Conservation (phyloP, 306 rosid species). For the Arachis stenosperma region DNA sequence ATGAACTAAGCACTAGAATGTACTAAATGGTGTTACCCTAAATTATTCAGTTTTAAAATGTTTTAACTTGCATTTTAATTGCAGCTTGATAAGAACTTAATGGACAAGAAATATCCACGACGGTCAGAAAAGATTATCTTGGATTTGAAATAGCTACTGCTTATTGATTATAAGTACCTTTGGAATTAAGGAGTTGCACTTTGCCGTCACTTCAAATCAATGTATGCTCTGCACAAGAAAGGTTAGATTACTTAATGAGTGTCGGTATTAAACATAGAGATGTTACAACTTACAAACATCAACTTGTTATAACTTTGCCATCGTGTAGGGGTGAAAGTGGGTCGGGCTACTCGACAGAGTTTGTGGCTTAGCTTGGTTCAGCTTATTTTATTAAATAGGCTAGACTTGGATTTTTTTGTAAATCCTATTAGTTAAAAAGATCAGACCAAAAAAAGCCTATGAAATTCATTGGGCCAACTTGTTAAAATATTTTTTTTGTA, state of each 20-base stretch:
- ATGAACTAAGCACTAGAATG: conserved; percentile 42
- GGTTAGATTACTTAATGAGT: conserved; percentile 86
- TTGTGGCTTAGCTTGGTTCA: no score
- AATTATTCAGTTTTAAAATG: conserved; percentile 24
- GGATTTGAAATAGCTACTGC: conserved; percentile 86
- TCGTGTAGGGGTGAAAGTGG: no score
- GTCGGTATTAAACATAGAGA: conserved; percentile 91
- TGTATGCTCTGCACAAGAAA: conserved; percentile 79
- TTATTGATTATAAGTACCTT: conserved; percentile 86
- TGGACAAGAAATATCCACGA: conserved; percentile 65
- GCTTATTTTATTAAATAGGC: no score
- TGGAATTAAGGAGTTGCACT: conserved; percentile 90
- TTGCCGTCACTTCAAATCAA: conserved; percentile 92
- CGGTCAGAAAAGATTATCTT: conserved; percentile 69
- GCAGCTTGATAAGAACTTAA: conserved; percentile 56
- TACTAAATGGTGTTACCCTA: conserved; percentile 37
- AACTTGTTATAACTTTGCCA: no score
- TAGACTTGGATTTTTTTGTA: no score
- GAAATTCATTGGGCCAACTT: no score
- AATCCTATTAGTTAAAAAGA: no score
- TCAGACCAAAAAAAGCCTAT: no score
- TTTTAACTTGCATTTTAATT: conserved; percentile 23
- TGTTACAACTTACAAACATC: conserved; percentile 42
- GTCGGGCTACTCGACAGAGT: no score
- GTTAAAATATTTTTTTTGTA: no score